phyloP scores from a whole-genome alignment of 2,329 filamentous ascomycete species.

The Stagonosporopsis cucurbitacearum region DNA sequence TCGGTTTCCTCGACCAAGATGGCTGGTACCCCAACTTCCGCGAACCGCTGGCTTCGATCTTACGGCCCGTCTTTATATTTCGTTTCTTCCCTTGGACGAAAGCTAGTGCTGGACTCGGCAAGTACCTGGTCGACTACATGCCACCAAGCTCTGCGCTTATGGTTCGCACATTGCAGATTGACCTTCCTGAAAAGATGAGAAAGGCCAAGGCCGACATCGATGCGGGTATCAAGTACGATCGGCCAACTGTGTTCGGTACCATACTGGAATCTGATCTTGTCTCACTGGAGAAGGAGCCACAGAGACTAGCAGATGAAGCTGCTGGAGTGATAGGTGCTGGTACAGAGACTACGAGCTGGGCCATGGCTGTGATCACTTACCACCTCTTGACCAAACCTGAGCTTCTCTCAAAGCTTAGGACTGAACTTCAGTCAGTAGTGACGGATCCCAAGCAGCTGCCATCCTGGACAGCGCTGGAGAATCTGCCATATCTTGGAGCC shows the following conservation, averaged over 20 bases:
- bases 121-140: slow-evolving; percentile 27
- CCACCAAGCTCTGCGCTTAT: slow-evolving; percentile 29
- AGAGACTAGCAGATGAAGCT: slow-evolving; percentile 43
- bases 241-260: slow-evolving; percentile 33
- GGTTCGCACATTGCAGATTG: slow-evolving; percentile 36
- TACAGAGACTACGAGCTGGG: slow-evolving; percentile 45
- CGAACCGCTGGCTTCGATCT: slow-evolving; percentile 26
- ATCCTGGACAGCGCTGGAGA: slow-evolving; percentile 30
- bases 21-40: slow-evolving; percentile 38
- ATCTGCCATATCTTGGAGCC: slow-evolving; percentile 43
- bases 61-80: slow-evolving; percentile 33
- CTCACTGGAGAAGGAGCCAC: slow-evolving; percentile 27
- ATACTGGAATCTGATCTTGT: slow-evolving; percentile 26
- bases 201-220: slow-evolving; percentile 32
- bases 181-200: slow-evolving; percentile 30
- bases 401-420: slow-evolving; percentile 29
- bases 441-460: slow-evolving; percentile 24
- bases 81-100: slow-evolving; percentile 36
- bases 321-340: slow-evolving; percentile 43
- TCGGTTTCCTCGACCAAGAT: slow-evolving; percentile 33
- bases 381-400: slow-evolving; percentile 36
- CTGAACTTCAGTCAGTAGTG: slow-evolving; percentile 32
- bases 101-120: slow-evolving; percentile 25
- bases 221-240: slow-evolving; percentile 32
- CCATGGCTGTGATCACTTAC: slow-evolving; percentile 36